Percentiles rank a stretch among this genome's conserved stretches.
These are phyloP conservation scores for Suillus alpinus DNA, from an alignment of 768 basidiomycete genomes.

Conservation along the genomic window DNA sequence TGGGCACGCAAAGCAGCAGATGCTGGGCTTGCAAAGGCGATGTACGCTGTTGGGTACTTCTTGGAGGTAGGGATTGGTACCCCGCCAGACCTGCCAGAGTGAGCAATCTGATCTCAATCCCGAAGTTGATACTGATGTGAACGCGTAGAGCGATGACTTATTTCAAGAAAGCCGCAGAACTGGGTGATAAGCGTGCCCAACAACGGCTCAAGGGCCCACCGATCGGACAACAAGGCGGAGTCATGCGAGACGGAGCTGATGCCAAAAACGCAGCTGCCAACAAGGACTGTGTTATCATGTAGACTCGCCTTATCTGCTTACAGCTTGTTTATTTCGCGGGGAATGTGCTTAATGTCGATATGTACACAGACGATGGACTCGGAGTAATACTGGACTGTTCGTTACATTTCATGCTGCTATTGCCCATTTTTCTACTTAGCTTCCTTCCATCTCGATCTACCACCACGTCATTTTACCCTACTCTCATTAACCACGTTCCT, in stretches of 20 bases:
- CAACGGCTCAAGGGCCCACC: constrained; percentile 73
- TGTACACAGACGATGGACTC: constrained; percentile 3
- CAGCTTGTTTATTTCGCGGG: neutral
- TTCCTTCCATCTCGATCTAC: neutral
- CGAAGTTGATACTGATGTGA: neutral
- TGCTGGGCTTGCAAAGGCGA: constrained; percentile 86
- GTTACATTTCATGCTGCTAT: neutral
- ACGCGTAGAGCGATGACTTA: constrained; percentile 61
- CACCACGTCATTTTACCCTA: neutral
- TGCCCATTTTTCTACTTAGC: neutral
- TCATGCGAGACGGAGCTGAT: constrained; percentile 54
- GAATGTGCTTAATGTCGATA: neutral
- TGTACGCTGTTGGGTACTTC: constrained; percentile 98
- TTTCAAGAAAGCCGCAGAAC: constrained; percentile 89
- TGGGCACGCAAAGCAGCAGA: constrained; percentile 98
- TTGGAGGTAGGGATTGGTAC: constrained; percentile 93
- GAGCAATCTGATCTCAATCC: constrained; percentile 28
- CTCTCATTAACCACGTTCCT: neutral
- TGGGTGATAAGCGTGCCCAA: constrained; percentile 89
- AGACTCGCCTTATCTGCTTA: neutral
- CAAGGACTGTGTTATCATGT: constrained; percentile 90
- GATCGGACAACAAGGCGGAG: constrained; percentile 54
- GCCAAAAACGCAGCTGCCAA: constrained; percentile 55
- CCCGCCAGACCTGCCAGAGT: constrained; percentile 62
- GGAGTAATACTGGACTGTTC: neutral